Evolutionary conservation across 208 protist genomes (phyloP), one percentile per base, ranked within the genome.

Genomic region (Angomonas deanei): DNA sequence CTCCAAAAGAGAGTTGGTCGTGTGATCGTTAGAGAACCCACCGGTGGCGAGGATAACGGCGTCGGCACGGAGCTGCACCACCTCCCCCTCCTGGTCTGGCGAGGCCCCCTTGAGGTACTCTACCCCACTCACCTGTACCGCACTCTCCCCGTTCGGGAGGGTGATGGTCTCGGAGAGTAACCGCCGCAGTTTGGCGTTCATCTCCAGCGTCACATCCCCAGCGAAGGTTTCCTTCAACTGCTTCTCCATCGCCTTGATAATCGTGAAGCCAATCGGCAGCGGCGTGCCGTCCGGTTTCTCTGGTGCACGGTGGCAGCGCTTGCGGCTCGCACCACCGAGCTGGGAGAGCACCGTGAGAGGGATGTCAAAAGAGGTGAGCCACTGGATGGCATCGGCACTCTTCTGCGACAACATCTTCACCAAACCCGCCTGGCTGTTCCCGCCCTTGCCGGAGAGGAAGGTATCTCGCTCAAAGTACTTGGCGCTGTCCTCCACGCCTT

Each of bases 11-110:
- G 88, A 92, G 38, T 61, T 61, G 28, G 36, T 23, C 5, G 61
- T 70, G 32, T 72, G 61, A 60, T 91, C 81, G 64, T 87, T 81
- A 42, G 72, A 83, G 66, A 88, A 97, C 33, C 94, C 93, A 52
- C 93, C 93, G 8, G 91, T 96, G 28, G 91, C 76, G 49, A 97
- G 78, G 46, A 97, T 74, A 10, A 97, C 86, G 36, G 90, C 70
- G 34, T 61, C 55, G 19, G 46, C 30, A 26, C 54, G 56, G 60
- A 68, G 60, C 11, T 65, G 58, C 4, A 62, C 19, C 21, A 61
- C 65, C 54, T 67, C 70, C 31, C 0, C 34, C 48, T 26, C 48
- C 36, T 23, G 17, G 49, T 15, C 34, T 31, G 28, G 63, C 63
- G 27, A n/a, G n/a, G n/a, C n/a, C 11, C 36, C n/a, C n/a, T n/a